phyloP scores from a whole-genome alignment of 192 early-diverging fungal species.

The Dimargaris xerosporica region DNA sequence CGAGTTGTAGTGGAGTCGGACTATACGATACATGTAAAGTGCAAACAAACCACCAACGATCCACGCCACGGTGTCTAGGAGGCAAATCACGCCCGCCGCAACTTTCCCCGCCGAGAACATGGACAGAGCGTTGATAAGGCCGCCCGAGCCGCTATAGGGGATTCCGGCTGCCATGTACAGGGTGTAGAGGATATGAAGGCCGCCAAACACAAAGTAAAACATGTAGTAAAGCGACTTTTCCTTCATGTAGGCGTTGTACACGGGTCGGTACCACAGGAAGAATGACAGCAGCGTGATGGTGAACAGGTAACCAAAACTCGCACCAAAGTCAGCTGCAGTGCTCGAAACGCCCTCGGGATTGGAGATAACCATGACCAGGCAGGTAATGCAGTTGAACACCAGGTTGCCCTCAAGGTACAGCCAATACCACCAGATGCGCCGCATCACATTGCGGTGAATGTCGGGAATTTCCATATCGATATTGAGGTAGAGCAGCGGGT shows the following conservation, averaged over 20 bases:
- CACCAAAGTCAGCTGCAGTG: slow-evolving; percentile 63
- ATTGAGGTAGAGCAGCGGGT: slow-evolving; percentile 66
- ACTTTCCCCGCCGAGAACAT: slow-evolving; percentile 50
- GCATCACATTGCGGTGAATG: slow-evolving; percentile 41
- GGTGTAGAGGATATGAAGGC: slow-evolving; percentile 64
- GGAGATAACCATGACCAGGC: slow-evolving; percentile 54
- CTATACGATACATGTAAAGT: slow-evolving; percentile 37
- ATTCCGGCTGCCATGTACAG: slow-evolving; percentile 80
- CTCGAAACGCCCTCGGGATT: slow-evolving; percentile 44
- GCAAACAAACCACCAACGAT: slow-evolving; percentile 42
- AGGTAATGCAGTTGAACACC: slow-evolving; percentile 61
- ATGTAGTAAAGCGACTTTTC: slow-evolving; percentile 76
- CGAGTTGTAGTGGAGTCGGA: slow-evolving; percentile 48
- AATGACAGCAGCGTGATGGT: slow-evolving; percentile 61
- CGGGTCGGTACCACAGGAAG: slow-evolving; percentile 77
- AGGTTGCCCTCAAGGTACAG: slow-evolving; percentile 52
- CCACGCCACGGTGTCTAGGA: slow-evolving; percentile 48
- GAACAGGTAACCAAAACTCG: slow-evolving; percentile 54
- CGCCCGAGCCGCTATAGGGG: slow-evolving; percentile 63
- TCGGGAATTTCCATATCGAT: slow-evolving; percentile 59
- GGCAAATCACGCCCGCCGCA: slow-evolving; percentile 45
- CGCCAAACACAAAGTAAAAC: slow-evolving; percentile 73
- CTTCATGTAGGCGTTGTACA: slow-evolving; percentile 78
- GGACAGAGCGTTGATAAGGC: slow-evolving; percentile 62
- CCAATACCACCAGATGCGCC: slow-evolving; percentile 59